Evolutionary conservation across 2,329 filamentous ascomycete genomes (phyloP), one percentile per base, ranked within the genome.

Genomic region (Acrocalymma vagum): DNA sequence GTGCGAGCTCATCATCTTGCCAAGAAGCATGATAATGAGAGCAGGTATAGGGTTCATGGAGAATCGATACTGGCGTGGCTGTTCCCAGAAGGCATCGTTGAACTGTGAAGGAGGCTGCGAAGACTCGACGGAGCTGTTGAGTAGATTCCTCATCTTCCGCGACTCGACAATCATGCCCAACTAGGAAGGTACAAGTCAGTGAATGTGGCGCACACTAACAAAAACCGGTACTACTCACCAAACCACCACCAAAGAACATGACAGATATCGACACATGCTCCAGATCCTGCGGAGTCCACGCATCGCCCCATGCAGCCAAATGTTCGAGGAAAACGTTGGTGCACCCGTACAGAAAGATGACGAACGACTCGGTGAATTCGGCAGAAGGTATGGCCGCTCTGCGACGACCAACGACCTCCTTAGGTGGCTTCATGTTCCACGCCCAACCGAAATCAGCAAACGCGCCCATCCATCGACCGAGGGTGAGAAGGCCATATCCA

Each of bases 251-350:
- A 49, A 96, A 89, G 74, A 97, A 97, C 67, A 97, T 83, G 30
- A 96, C 79, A 0, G 93, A 92, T 59, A 97, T 96, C 9, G 91
- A 93, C 30, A 95, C 76, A 69, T 97, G 94, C 71, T 97, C 92
- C 14, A 97, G 75, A 65, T 97, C 93, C 46, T 87, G 82, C 1
- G 90, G 73, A 36, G 80, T 84, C 87, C 91, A 97, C 36, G 71
- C 78, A 9, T 77, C 73, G 22, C 87, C 89, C 79, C 83, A 85
- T 34, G 80, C 82, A 38, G 85, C 84, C 17, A 97, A 78, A 63
- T 96, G 93, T 70, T 97, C 93, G 20, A 97, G 77, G 70, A 95
- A 96, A 42, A 97, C 85, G 69, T 97, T 96, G 45, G 86, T 93
- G 3, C 84, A 78, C 22, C 94, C 93, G 64, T 96, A 97, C 20